A percentile compares a stretch with the other conserved stretches of the same genome.
Evolutionary conservation across 2,329 filamentous ascomycete species (phyloP).

Genomic region (Grosmannia penicillata): DNA sequence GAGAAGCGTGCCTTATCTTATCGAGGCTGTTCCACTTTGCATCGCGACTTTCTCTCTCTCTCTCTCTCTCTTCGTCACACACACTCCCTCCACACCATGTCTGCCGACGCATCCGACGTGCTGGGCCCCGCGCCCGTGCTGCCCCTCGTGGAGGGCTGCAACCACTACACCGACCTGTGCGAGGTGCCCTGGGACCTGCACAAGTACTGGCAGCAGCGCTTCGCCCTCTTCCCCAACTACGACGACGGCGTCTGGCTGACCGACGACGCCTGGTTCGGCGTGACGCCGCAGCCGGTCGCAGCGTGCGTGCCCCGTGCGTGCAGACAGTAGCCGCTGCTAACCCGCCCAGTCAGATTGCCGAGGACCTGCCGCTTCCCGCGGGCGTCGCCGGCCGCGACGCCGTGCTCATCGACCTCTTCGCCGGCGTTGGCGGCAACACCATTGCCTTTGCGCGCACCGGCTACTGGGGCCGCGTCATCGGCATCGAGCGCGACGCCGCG

Average conservation of each 20-base stretch:
- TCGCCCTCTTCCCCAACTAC: slow-evolving; percentile 76
- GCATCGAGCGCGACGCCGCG: slow-evolving; percentile 69
- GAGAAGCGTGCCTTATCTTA: background rate
- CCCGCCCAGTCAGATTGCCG: slow-evolving; percentile 50
- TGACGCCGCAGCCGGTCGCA: slow-evolving; percentile 86
- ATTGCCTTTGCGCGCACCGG: slow-evolving; percentile 82
- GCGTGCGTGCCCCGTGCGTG: no score
- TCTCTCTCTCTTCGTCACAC: background rate
- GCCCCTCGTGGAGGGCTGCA: slow-evolving; percentile 46
- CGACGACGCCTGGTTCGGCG: slow-evolving; percentile 89
- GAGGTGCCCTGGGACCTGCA: slow-evolving; percentile 73
- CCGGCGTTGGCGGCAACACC: slow-evolving; percentile 80
- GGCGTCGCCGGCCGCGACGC: slow-evolving; percentile 25
- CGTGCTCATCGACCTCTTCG: slow-evolving; percentile 76
- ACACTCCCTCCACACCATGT: background rate
- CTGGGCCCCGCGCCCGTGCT: slow-evolving; percentile 24
- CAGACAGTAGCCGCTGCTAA: no score
- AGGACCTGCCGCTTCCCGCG: slow-evolving; percentile 47
- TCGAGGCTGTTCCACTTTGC: background rate
- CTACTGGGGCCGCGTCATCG: slow-evolving; percentile 72
- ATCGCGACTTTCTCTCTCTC: background rate
- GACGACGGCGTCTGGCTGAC: slow-evolving; percentile 84
- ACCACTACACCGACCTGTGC: slow-evolving; percentile 56
- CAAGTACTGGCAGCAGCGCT: slow-evolving; percentile 86
- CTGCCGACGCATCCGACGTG: background rate